Base-by-base conservation (phyloP, 2,329 filamentous ascomycete species). In the Ploettnerulaceae sp. region DNA sequence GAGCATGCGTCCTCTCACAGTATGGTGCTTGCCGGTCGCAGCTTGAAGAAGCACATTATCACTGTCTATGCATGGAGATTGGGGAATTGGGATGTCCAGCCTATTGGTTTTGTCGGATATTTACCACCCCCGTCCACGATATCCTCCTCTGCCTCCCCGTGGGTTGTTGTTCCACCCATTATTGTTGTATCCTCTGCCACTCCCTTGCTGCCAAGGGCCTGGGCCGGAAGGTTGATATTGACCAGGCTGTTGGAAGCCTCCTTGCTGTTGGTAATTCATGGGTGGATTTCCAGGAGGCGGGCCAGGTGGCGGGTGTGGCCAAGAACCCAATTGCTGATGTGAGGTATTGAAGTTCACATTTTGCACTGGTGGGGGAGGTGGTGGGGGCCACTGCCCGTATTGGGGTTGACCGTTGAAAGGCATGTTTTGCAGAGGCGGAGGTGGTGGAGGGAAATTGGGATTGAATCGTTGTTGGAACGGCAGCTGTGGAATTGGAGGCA, bases 81-180 rank as follows among this genome's bases (percentile, higher is more conserved):
- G 25, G 25, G 25, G 25, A 7, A 28, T 28, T 28, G 25, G 12
- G 12, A 12, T 12, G 7, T 7, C 25, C 7, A 12, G 7, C 25
- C 25, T 7, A 12, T 7, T 28, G n/a, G n/a, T n/a, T n/a, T n/a
- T n/a, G n/a, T n/a, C n/a, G n/a, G n/a, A 7, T 28, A 7, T 28
- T 33, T 35, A 54, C 45, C 59, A 52, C 14, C 59, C 57, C 20
- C 57, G 45, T 31, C 59, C 58, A 45, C 58, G 45, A 53, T 59
- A 59, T 34, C 54, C 52, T 43, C 59, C 59, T 40, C 57, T 53
- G 6, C 59, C 55, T 29, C 57, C 55, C 37, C 60, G 45, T 22
- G 33, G 47, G 7, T 32, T 37, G 33, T 53, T 53, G 29, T 59
- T 59, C 57, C 57, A 59, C 44, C 50, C 57, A 11, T 34, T 34